Base-by-base conservation (phyloP, 1,284 basidiomycete genomes). In the Fomitiporia mediterranea region DNA sequence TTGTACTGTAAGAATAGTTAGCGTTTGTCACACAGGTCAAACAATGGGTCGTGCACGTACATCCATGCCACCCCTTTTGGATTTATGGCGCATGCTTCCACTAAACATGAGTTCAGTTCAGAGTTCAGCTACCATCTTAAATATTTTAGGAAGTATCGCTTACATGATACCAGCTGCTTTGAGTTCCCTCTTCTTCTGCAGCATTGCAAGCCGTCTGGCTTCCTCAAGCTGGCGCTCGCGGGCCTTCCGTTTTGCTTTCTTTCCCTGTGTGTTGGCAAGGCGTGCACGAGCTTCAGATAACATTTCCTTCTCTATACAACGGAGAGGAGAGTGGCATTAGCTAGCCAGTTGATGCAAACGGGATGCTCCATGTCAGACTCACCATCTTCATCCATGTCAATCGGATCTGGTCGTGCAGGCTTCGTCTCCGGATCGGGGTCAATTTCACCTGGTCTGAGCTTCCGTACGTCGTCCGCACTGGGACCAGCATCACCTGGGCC, bases 351-450 rank as follows among this genome's bases (percentile, higher is more conserved):
- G n/a, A 42, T 35, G 17, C 15, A 30, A 28, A 30, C 13, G 38
- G 13, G 51, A 17, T 21, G 34, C 34, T 48, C 1, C 21, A 19
- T n/a, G n/a, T 27, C 23, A 21, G 27, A 71, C 79, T 61, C 60
- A 89, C 91, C 91, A 68, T 96, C 97, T 72, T 99, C 97, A 70
- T 99, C 97, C 97, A 99, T 99, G 74, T 99, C 97, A 66, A 99
- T 97, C 4, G 97, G 96, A 75, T 99, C 97, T 4, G 97, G 97
- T 28, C 96, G 81, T 1, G 97, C 97, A 48, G 97, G 93, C 69
- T 98, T 96, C 9, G 96, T 97, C 72, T 99, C 97, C 1, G 97
- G 97, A 74, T 99, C 95, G 1, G 97, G 95, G 70, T 99, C 97
- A 64, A 99, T 96, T 75, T 99, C 97, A 53, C 97, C 97, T 3